Base-by-base conservation (phyloP, 192 early-diverging fungal species). In the Fimicolochytrium jonesii region DNA sequence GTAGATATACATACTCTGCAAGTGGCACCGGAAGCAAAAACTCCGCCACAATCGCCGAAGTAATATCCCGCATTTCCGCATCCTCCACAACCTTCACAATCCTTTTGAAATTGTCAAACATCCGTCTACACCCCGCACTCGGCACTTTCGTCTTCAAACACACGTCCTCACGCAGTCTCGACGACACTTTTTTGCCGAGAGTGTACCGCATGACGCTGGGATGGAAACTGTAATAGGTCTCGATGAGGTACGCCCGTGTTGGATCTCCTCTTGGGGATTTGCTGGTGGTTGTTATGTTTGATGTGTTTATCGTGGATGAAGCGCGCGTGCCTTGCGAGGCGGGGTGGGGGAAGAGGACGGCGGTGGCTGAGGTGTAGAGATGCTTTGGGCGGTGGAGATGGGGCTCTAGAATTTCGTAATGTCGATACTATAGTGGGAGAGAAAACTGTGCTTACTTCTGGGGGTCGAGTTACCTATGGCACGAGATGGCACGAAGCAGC, bases 61-160 rank as follows among this genome's bases (percentile, higher is more conserved):
- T 64, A 23, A 85, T 77, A 42, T 77, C 71, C 26, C 77, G 76
- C n/a, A n/a, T n/a, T 18, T 83, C 78, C 29, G 65, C 57, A 66
- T 87, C 85, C 41, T 86, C 82, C 0, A 79, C 67, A 29, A 70
- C 54, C 52, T 83, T 85, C 49, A 70, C 79, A 26, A 87, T 77
- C 35, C 85, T 58, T 66, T 79, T 84, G n/a, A 85, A 45, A 56
- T 87, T 87, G 32, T 87, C 85, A 75, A 87, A 85, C 76, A 81
- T 77, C 6, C 81, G 55, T 18, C 74, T 20, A 39, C 80, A 82
- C 26, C 78, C 78, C 2, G 55, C 59, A 6, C 77, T 23, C 1
- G 77, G 68, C 13, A 75, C 50, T 23, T 52, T 29, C 0, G 71
- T 71, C 52, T 56, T 56, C 18, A 34, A 64, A 17, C 55, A 41